A percentile compares a stretch with the other conserved stretches of the same genome.
These are phyloP conservation scores for Claviceps cyperi DNA, from an alignment of 2,329 filamentous ascomycete species.

Conservation along the genomic window DNA sequence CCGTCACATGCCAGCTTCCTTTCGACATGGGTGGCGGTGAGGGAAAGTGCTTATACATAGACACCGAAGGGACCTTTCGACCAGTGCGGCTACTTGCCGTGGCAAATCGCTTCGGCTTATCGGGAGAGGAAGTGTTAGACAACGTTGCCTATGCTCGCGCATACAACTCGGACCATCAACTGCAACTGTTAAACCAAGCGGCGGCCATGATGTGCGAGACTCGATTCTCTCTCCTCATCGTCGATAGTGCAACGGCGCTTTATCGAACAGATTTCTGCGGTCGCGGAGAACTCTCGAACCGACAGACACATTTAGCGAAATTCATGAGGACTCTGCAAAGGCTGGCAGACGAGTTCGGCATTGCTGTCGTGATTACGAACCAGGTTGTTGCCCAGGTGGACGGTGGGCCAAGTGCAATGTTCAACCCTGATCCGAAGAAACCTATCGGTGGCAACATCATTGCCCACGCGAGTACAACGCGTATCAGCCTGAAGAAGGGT, in stretches of 20 bases:
- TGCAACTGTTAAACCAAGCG: conserved; percentile 87
- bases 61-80: conserved; percentile 93
- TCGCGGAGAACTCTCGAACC: conserved; percentile 88
- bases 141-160: conserved; percentile 96
- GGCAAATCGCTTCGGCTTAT: conserved; percentile 85
- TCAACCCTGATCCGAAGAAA: conserved; percentile 98
- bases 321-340: conserved; percentile 77
- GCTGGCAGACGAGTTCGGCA: conserved; percentile 73
- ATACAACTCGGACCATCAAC: conserved; percentile 96
- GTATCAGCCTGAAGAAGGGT: conserved; percentile 90
- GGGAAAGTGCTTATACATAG: conserved; percentile 96
- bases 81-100: conserved; percentile 84
- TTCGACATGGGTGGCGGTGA: conserved; percentile 99
- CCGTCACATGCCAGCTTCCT: conserved; percentile 91
- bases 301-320: conserved; percentile 78
- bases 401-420: conserved; percentile 92
- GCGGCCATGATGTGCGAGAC: conserved; percentile 99
- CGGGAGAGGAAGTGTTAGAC: conserved; percentile 92
- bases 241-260: conserved; percentile 88
- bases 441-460: conserved; percentile 98
- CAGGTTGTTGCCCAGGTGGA: conserved; percentile 98
- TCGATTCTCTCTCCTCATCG: conserved; percentile 85
- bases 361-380: conserved; percentile 96
- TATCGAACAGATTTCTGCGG: conserved; percentile 95
- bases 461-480: conserved; percentile 88